A percentile compares a stretch with the other conserved stretches of the same genome.
Evolutionary conservation across 441 rosid species (phyloP).

Genomic region (Erodium moschatum): DNA sequence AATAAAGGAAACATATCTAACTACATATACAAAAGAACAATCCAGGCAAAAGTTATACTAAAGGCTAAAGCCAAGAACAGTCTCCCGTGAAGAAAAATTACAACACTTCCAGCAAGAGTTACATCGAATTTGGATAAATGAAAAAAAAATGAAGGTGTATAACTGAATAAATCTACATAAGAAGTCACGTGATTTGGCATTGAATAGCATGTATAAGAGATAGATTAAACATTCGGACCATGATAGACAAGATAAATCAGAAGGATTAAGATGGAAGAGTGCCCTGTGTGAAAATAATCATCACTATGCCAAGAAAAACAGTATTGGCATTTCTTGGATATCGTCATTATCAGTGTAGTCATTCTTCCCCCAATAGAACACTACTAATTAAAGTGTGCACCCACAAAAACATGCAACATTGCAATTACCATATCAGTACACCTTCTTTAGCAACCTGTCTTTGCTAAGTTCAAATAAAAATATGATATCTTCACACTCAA

Average conservation of each 20-base stretch:
- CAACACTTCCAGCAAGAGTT: not conserved
- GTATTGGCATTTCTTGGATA: not conserved
- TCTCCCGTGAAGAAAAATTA: not conserved
- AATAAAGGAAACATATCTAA: not conserved
- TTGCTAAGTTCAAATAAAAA: not conserved
- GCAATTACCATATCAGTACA: not conserved
- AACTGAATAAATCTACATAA: too few species aligned
- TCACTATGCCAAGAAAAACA: not conserved
- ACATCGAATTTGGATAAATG: not conserved
- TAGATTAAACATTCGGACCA: too few species aligned
- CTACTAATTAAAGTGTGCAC: not conserved
- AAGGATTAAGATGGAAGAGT: too few species aligned
- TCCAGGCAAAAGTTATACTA: not conserved
- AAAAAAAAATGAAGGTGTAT: not conserved
- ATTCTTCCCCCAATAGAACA: not conserved
- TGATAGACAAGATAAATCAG: too few species aligned
- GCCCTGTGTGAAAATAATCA: not conserved
- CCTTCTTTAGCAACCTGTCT: not conserved
- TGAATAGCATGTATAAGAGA: too few species aligned
- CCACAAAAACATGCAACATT: not conserved
- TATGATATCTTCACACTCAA: not conserved
- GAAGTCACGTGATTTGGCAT: too few species aligned
- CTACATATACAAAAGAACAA: too few species aligned
- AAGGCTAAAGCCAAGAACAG: not conserved
- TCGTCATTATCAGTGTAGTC: not conserved